These are phyloP conservation scores for Mariannaea elegans DNA, from an alignment of 2,329 filamentous ascomycete genomes.

Conservation along the genomic window DNA sequence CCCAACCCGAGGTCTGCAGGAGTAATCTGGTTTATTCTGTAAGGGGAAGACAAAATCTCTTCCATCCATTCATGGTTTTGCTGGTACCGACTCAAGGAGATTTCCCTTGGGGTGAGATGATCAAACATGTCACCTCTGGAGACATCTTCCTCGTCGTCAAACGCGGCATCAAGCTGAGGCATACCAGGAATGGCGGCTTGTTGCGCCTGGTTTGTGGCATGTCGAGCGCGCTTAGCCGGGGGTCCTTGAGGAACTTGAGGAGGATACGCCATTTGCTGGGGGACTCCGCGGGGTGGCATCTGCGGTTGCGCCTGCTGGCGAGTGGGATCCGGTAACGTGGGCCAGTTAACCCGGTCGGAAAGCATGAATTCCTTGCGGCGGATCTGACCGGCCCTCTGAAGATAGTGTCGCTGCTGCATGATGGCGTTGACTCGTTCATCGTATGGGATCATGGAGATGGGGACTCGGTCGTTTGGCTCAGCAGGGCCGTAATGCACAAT, in stretches of 20 bases:
- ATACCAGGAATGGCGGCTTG: constrained; percentile 51
- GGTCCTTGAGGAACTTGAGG: constrained; percentile 60
- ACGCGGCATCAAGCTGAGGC: constrained; percentile 52
- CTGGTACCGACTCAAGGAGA: constrained; percentile 86
- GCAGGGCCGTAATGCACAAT: constrained; percentile 88
- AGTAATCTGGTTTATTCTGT: constrained; percentile 83
- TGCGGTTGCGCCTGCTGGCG: constrained; percentile 61
- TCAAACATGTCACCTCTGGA: constrained; percentile 90
- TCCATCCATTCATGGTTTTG: constrained; percentile 99
- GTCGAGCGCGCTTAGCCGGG: constrained; percentile 64
- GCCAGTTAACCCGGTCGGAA: constrained; percentile 89
- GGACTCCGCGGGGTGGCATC: constrained; percentile 57
- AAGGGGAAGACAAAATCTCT: constrained; percentile 91
- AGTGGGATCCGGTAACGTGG: constrained; percentile 72
- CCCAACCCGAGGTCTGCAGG: constrained; percentile 89
- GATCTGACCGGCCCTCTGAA: constrained; percentile 80
- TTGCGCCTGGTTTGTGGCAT: constrained; percentile 53
- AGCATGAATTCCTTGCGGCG: constrained; percentile 95
- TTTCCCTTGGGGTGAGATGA: constrained; percentile 85
- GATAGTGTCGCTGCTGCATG: constrained; percentile 70
- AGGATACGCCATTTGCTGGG: constrained; percentile 71
- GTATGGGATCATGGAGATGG: constrained; percentile 71
- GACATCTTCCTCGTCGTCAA: constrained; percentile 92
- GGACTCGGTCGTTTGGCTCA: constrained; percentile 77
- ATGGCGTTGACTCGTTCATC: constrained; percentile 67